These are phyloP conservation scores for Mentha longifolia DNA, from an alignment of 257 asterid species.

Conservation along the genomic window DNA sequence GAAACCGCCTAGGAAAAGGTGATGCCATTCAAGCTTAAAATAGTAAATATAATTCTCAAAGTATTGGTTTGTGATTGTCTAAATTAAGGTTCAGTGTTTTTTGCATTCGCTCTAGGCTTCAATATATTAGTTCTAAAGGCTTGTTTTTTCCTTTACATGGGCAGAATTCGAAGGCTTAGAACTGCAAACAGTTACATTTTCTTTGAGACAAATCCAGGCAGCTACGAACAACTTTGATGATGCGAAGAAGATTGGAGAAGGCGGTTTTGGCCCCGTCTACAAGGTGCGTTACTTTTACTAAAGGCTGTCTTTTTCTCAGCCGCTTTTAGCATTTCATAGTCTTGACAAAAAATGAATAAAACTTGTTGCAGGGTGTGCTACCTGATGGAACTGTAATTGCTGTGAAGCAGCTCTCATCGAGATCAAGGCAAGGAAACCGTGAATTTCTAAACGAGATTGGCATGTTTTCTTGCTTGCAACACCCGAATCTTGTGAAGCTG, in stretches of 20 bases:
- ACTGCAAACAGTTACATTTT: constrained; percentile 61
- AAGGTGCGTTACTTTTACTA: constrained; percentile 46
- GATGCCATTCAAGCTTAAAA: background rate
- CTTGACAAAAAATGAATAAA: constrained; percentile 19
- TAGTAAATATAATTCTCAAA: background rate
- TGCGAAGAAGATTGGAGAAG: constrained; percentile 78
- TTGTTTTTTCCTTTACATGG: constrained; percentile 18
- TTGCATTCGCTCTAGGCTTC: background rate
- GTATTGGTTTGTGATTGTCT: background rate
- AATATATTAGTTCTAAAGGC: background rate
- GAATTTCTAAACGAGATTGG: constrained; percentile 88
- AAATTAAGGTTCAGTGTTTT: background rate
- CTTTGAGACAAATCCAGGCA: constrained; percentile 71
- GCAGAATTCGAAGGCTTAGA: constrained; percentile 70
- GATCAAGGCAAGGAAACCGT: constrained; percentile 83
- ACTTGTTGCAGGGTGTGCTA: constrained; percentile 56
- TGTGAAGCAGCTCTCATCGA: constrained; percentile 82
- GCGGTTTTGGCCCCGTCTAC: constrained; percentile 93
- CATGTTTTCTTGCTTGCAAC: constrained; percentile 83
- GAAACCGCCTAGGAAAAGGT: constrained; percentile 53
- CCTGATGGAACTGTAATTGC: constrained; percentile 78
- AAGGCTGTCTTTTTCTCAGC: background rate
- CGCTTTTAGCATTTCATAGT: background rate
- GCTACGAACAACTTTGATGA: constrained; percentile 79
- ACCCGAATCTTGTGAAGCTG: constrained; percentile 87